Evolutionary conservation across 225 moss, liverwort and hornwort genomes (phyloP).

Genomic region (Sphagnum contortum): DNA sequence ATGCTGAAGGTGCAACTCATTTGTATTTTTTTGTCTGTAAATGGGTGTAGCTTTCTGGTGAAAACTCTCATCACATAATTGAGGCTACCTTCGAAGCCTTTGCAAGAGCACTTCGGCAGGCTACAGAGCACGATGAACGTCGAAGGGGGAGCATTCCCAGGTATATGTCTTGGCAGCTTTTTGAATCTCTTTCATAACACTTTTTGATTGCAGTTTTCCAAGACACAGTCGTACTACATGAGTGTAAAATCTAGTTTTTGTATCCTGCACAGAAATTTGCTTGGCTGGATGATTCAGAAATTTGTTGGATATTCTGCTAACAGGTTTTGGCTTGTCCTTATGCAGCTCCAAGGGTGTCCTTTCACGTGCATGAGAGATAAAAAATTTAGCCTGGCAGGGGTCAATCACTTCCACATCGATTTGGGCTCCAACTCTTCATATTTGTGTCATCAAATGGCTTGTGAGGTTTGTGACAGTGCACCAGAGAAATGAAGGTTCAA

Average conservation of each 20-base stretch:
- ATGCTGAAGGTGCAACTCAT: no score
- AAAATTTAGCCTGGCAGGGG: background rate
- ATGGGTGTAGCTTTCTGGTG: constrained; percentile 56
- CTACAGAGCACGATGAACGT: constrained; percentile 64
- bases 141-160: constrained; percentile 66
- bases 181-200: background rate
- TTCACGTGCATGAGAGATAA: constrained; percentile 47
- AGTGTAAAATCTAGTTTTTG: background rate
- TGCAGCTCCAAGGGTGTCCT: constrained; percentile 79
- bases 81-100: constrained; percentile 88
- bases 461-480: no score
- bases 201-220: background rate
- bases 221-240: background rate
- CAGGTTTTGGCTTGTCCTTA: constrained; percentile 2
- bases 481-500: no score
- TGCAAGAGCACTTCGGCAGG: constrained; percentile 74
- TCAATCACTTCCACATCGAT: no score
- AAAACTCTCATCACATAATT: constrained; percentile 68
- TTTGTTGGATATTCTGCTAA: background rate
- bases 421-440: no score
- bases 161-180: constrained; percentile 11
- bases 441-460: no score
- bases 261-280: background rate
- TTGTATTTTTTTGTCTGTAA: no score
- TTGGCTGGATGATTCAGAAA: background rate